These are phyloP conservation scores for Tricholoma flavovirens DNA, from an alignment of 768 basidiomycete genomes.

Conservation along the genomic window DNA sequence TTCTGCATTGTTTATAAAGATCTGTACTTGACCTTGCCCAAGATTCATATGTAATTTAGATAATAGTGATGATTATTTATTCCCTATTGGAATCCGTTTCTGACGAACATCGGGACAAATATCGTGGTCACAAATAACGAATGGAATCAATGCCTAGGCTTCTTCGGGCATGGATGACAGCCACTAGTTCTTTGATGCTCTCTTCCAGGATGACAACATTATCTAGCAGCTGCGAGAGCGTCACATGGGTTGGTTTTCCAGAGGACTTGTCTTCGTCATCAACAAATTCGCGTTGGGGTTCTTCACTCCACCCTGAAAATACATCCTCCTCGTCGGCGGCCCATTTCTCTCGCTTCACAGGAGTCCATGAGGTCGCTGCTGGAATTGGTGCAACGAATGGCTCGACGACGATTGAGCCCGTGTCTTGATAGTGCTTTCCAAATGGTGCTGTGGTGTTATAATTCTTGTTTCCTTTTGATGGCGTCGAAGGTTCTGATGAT, in stretches of 20 bases:
- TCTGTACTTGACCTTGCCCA: background rate
- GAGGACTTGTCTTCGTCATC: conserved; percentile 24
- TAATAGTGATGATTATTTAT: background rate
- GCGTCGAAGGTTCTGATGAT: conserved; percentile 39
- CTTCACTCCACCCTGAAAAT: conserved; percentile 35
- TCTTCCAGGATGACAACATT: conserved; percentile 95
- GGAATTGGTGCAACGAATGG: conserved; percentile 62
- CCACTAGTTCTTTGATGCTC: conserved; percentile 87
- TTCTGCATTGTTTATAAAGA: background rate
- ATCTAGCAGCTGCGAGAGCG: conserved; percentile 80
- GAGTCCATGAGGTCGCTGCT: conserved; percentile 58
- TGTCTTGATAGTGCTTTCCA: conserved; percentile 77
- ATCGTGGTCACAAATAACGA: conserved; percentile 56
- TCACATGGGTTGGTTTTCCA: conserved; percentile 41
- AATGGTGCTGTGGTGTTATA: conserved; percentile 64
- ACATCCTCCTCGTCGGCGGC: conserved; percentile 66
- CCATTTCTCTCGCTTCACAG: conserved; percentile 47
- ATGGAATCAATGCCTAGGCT: conserved; percentile 81
- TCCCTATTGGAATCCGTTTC: background rate
- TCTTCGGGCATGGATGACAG: conserved; percentile 77
- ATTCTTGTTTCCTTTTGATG: conserved; percentile 31
- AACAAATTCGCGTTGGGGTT: conserved; percentile 10
- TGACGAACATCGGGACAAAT: background rate
- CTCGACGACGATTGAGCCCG: conserved; percentile 63
- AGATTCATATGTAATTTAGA: background rate